Evolutionary conservation across 2,329 filamentous ascomycete species (phyloP), one percentile per base, ranked within the genome.

Genomic region (Diaporthe sp.): DNA sequence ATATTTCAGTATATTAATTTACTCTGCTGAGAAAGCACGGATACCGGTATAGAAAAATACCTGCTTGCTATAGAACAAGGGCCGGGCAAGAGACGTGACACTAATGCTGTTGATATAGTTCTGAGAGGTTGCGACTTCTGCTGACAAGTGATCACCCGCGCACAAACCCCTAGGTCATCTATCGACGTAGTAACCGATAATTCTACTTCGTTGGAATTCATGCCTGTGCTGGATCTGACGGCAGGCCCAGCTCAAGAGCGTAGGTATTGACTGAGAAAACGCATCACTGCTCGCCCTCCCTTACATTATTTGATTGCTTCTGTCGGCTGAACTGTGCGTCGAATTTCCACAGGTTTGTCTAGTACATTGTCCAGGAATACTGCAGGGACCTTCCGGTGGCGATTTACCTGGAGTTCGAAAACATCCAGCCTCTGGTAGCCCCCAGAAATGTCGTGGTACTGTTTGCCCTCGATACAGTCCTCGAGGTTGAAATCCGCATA

Each of bases 351-450:
- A 13, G 61, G 27, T 22, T 66, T 66, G 3, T 22, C 42, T 19
- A 51, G 42, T 10, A 19, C 12, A 30, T 47, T 66, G 30, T 66
- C 61, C 22, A 51, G 8, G 10, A 66, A 66, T n/a, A 50, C 22
- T 50, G 61, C 61, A 35, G 61, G 61, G 42, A 30, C 51, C 22
- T 66, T 66, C 42, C 61, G 30, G 30, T 66, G 61, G 8, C 61
- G 61, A 35, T 66, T 66, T 19, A 66, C 44, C 44, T 37, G 35
- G 22, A 66, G 42, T 15, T 66, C 72, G 25, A 76, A 77, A 1
- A 77, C 30, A 30, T 75, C 76, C 19, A 74, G 75, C n/a, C 76
- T 65, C 25, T 77, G 75, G 55, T 77, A 77, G 30, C 76, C 75
- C n/a, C 76, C 76, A 13, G 76, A 75, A 37, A 75, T 70, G 65